A percentile compares a stretch with the other conserved stretches of the same genome.
phyloP scores from a whole-genome alignment of 768 basidiomycete genomes.

The Lactarius akahatsu region DNA sequence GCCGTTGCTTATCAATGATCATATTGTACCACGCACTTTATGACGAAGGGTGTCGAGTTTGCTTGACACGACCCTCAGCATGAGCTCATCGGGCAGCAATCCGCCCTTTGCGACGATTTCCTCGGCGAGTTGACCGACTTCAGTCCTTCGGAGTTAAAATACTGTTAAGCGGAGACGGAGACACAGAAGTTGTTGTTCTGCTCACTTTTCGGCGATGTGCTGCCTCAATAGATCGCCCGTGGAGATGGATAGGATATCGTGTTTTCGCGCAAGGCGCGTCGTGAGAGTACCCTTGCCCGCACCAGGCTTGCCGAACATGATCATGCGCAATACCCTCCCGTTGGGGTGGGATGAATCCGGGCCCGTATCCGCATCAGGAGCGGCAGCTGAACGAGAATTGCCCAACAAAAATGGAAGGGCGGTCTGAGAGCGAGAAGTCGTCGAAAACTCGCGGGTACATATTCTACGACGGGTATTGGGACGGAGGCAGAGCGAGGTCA shows the following conservation, averaged over 20 bases:
- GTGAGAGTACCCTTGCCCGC: conserved; percentile 86
- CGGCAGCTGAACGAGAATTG: conserved; percentile 24
- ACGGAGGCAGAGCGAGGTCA: conserved; percentile 22
- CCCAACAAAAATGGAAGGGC: conserved; percentile 49
- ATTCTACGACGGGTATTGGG: conserved; percentile 26
- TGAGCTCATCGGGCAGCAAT: conserved; percentile 74
- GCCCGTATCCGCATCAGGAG: conserved; percentile 17
- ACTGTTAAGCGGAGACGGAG: background rate
- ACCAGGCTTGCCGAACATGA: conserved; percentile 81
- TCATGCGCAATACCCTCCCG: conserved; percentile 51
- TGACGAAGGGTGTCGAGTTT: conserved; percentile 66
- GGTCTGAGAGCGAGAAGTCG: conserved; percentile 38
- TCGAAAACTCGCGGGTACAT: conserved; percentile 33
- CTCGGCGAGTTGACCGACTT: conserved; percentile 72
- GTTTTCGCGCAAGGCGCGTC: conserved; percentile 71
- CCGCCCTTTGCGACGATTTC: conserved; percentile 76
- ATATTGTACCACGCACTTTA: conserved; percentile 53
- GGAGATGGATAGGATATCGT: conserved; percentile 73
- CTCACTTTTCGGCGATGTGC: conserved; percentile 69
- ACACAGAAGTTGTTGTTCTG: conserved; percentile 12
- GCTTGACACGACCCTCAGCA: conserved; percentile 72
- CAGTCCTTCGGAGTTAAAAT: conserved; percentile 45
- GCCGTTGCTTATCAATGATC: background rate
- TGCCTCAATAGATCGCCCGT: conserved; percentile 85
- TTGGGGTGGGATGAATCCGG: conserved; percentile 25